Conservation (phyloP, 129 eudicot species). For the Mikania micrantha region DNA sequence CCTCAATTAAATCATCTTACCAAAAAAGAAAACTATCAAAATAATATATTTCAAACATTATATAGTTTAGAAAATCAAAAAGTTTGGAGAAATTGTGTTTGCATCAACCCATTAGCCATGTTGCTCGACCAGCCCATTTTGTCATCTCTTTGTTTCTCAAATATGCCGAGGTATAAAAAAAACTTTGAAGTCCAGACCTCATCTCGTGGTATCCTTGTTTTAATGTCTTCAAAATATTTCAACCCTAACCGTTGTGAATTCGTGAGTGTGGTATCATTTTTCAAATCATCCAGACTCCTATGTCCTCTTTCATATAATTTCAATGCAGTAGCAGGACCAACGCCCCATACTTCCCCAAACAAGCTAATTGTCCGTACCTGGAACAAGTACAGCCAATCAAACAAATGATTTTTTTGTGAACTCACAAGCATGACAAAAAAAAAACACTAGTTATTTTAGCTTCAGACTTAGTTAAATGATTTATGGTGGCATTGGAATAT, state of each 20-base stretch:
- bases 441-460: background rate
- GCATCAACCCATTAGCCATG: background rate
- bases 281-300: conserved; percentile 71
- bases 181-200: conserved; percentile 47
- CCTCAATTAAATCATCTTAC: background rate
- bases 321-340: conserved; percentile 92
- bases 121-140: background rate
- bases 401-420: conserved; percentile 1
- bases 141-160: background rate
- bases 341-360: conserved; percentile 98
- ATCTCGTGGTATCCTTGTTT: conserved; percentile 80
- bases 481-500: background rate
- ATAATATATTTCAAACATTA: background rate
- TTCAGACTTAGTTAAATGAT: background rate
- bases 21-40: background rate
- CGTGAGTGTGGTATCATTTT: conserved; percentile 60
- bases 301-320: conserved; percentile 86
- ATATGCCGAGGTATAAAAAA: background rate
- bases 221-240: conserved; percentile 81
- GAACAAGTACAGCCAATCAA: background rate
- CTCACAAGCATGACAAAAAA: background rate
- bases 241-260: conserved; percentile 72
- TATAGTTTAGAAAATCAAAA: background rate
- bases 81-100: background rate
- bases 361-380: conserved; percentile 77